Evolutionary conservation across 352 stramenopile genomes (phyloP).

Genomic region (Plasmopara muralis): DNA sequence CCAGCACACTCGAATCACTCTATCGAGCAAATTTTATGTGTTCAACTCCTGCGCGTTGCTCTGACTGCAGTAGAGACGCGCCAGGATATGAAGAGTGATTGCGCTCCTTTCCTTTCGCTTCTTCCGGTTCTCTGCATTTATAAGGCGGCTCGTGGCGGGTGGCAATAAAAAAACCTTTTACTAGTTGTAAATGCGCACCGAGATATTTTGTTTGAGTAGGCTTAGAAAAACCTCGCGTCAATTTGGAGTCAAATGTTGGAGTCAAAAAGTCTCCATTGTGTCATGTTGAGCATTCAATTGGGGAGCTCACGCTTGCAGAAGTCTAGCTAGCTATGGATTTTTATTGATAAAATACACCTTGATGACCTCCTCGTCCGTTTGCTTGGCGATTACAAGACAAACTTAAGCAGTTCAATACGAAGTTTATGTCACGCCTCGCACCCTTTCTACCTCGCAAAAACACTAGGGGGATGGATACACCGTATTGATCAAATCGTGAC

Average conservation of each 20-base stretch:
- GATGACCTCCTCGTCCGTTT: too few relatives aligned
- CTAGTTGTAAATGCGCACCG: slow-evolving; percentile 6
- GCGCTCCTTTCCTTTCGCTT: slow-evolving; percentile 24
- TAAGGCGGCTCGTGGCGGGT: slow-evolving; percentile 13
- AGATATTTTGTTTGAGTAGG: slow-evolving; percentile 2
- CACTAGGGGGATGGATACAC: slow-evolving; percentile 10
- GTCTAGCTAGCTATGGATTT: neutral
- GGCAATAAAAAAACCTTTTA: slow-evolving; percentile 17
- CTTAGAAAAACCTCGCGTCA: slow-evolving; percentile 14
- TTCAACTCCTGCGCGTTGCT: slow-evolving; percentile 8
- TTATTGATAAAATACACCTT: neutral
- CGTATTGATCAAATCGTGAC: slow-evolving; percentile 30
- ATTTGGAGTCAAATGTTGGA: neutral
- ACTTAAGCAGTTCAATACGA: neutral
- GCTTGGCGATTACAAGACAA: too few relatives aligned
- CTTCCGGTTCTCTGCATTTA: slow-evolving; percentile 29
- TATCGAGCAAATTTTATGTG: neutral
- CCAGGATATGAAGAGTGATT: slow-evolving; percentile 26
- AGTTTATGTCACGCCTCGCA: slow-evolving; percentile 7
- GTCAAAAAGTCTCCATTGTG: neutral
- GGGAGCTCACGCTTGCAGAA: neutral
- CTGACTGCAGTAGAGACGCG: slow-evolving; percentile 10
- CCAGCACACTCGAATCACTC: neutral
- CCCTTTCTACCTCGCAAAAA: slow-evolving; percentile 26
- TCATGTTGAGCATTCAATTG: too few relatives aligned